Conservation (phyloP, 108 stramenopile genomes). For the Schizochytrium sp. region DNA sequence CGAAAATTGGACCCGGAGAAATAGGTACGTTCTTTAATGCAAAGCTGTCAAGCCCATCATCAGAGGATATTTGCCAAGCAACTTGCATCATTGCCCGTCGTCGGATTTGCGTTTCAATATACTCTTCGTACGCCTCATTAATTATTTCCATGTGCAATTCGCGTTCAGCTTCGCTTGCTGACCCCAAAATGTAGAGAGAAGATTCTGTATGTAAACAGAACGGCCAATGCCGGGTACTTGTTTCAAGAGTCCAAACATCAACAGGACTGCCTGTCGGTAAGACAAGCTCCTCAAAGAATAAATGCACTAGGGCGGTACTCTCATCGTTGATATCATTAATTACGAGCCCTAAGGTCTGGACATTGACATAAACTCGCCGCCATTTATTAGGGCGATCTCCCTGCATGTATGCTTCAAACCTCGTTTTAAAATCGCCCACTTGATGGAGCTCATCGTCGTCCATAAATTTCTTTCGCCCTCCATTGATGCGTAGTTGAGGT, state of each 20-base stretch:
- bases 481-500: neutral
- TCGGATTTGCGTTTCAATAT: conserved; percentile 10
- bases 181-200: neutral
- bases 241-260: neutral
- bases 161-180: neutral
- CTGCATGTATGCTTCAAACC: conserved; percentile 11
- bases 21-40: neutral
- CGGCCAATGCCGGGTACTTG: neutral
- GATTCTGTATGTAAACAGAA: neutral
- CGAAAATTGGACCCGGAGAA: neutral
- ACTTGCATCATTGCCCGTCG: conserved; percentile 1
- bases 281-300: conserved; percentile 10
- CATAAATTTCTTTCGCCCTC: neutral
- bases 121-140: neutral
- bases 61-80: neutral
- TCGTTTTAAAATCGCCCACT: neutral
- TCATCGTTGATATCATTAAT: neutral
- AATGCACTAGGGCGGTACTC: neutral
- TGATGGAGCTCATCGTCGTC: neutral
- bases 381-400: neutral
- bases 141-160: neutral
- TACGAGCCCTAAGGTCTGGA: neutral
- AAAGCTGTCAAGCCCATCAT: neutral
- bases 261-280: neutral
- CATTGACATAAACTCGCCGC: neutral